Conservation (phyloP, 2,329 filamentous ascomycete species). For the Penicillium digitatum region DNA sequence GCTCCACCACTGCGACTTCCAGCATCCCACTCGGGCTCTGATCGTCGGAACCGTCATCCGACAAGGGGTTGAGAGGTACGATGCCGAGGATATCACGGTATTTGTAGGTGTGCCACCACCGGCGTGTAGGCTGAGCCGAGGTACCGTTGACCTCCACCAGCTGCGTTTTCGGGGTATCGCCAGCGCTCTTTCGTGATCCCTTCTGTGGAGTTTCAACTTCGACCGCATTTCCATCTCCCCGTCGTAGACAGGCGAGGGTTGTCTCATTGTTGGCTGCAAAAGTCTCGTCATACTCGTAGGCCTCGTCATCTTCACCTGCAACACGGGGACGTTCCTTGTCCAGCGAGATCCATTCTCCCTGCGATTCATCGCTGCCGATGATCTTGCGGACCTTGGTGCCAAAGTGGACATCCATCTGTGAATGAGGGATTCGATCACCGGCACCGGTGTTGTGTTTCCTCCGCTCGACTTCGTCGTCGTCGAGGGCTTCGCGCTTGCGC, state of each 20-base stretch:
- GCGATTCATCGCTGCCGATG: constrained; percentile 37
- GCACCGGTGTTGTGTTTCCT: constrained; percentile 52
- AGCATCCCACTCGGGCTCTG: constrained; percentile 25
- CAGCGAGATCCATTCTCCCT: constrained; percentile 34
- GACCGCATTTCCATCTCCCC: constrained; percentile 19
- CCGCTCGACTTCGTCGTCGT: constrained; percentile 42
- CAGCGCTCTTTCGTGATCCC: constrained; percentile 13
- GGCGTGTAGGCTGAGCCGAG: constrained; percentile 28
- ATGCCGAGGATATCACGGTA: constrained; percentile 89
- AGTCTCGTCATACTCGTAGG: constrained; percentile 33
- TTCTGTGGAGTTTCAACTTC: constrained; percentile 24
- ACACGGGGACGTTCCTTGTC: constrained; percentile 28
- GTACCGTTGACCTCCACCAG: constrained; percentile 23
- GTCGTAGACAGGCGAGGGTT: constrained; percentile 32
- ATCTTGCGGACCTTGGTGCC: constrained; percentile 50
- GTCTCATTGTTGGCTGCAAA: constrained; percentile 31
- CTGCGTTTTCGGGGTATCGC: constrained; percentile 26
- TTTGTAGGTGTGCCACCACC: constrained; percentile 79
- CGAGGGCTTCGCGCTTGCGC: constrained; percentile 41
- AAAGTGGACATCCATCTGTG: constrained; percentile 43
- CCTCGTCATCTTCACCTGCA: constrained; percentile 31
- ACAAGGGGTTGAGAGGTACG: constrained; percentile 48
- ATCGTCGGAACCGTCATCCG: constrained; percentile 36
- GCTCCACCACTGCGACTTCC: constrained; percentile 85
- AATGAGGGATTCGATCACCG: constrained; percentile 50